These are phyloP conservation scores for Ochetophila trinervis DNA, from an alignment of 306 rosid species.

Conservation along the genomic window DNA sequence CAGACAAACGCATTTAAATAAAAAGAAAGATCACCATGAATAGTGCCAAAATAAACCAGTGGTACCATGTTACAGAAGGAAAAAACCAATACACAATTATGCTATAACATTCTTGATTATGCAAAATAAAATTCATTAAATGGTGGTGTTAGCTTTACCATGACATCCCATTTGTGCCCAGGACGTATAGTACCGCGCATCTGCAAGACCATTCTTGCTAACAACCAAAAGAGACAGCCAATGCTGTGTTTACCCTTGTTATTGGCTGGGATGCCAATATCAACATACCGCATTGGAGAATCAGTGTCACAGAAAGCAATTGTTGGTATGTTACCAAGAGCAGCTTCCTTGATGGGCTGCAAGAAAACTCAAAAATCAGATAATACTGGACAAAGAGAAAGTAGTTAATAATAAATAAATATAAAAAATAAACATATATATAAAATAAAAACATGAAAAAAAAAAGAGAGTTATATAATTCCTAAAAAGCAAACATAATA, in stretches of 20 bases:
- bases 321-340: slow-evolving; percentile 87
- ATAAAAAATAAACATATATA: background rate
- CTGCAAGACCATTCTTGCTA: slow-evolving; percentile 89
- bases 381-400: background rate
- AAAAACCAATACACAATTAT: no score
- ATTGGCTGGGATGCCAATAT: slow-evolving; percentile 93
- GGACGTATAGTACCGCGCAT: slow-evolving; percentile 77
- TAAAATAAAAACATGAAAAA: background rate
- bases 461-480: no score
- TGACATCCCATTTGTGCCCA: slow-evolving; percentile 82
- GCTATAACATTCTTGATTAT: background rate
- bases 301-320: slow-evolving; percentile 94
- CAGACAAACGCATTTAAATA: no score
- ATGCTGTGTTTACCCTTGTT: slow-evolving; percentile 92
- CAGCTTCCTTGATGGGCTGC: slow-evolving; percentile 93
- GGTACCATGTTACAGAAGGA: no score
- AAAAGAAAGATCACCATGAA: background rate
- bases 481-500: background rate
- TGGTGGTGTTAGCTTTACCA: slow-evolving; percentile 40
- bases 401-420: background rate
- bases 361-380: slow-evolving; percentile 9
- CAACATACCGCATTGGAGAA: slow-evolving; percentile 82
- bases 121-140: background rate
- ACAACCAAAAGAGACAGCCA: slow-evolving; percentile 89
- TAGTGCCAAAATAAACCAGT: no score